These are phyloP conservation scores for Erodium moschatum DNA, from an alignment of 441 rosid genomes.

Conservation along the genomic window DNA sequence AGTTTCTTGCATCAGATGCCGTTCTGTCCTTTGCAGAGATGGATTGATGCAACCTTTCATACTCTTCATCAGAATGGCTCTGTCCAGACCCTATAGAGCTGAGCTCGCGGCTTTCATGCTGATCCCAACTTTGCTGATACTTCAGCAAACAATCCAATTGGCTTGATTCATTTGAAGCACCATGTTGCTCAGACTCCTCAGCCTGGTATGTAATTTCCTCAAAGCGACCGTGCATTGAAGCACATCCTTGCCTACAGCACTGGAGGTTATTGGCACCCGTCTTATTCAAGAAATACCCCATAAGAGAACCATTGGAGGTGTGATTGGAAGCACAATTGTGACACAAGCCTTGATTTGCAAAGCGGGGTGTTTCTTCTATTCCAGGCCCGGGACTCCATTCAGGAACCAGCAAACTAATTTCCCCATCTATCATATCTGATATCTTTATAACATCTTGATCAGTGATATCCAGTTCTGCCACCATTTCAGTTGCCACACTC, in stretches of 20 bases:
- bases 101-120: conserved; percentile 62
- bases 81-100: conserved; percentile 58
- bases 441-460: conserved; percentile 66
- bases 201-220: conserved; percentile 61
- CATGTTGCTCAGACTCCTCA: conserved; percentile 29
- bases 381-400: conserved; percentile 64
- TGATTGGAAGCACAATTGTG: conserved; percentile 45
- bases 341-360: conserved; percentile 41
- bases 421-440: conserved; percentile 80
- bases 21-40: conserved; percentile 21
- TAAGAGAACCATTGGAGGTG: conserved; percentile 30
- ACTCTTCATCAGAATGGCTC: conserved; percentile 65
- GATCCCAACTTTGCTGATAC: conserved; percentile 58
- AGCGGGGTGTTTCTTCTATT: conserved; percentile 47
- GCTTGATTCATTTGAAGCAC: conserved; percentile 21
- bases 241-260: conserved; percentile 51
- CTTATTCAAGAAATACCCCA: conserved; percentile 37
- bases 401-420: conserved; percentile 66
- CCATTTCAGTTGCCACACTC: conserved; percentile 89
- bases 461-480: conserved; percentile 76
- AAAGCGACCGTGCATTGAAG: conserved; percentile 75
- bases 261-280: conserved; percentile 20
- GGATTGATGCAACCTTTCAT: conserved; percentile 35
- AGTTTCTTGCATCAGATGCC: conserved; percentile 23
- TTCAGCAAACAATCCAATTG: conserved; percentile 22